phyloP scores from a whole-genome alignment of 306 rosid species.

The Hippophae rhamnoides region DNA sequence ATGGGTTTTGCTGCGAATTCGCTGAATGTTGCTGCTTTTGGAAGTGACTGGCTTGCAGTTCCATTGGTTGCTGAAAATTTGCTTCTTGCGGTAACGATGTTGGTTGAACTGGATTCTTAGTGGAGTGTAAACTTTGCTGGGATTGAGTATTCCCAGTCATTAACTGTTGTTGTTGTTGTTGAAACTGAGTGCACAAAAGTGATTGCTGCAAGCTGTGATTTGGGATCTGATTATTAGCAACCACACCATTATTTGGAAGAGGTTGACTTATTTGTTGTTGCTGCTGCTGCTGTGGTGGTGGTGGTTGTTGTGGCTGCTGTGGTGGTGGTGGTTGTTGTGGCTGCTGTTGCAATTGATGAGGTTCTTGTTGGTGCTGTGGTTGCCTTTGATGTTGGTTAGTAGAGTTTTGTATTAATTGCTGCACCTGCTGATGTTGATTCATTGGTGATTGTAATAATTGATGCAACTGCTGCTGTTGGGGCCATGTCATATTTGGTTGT shows the following conservation, averaged over 20 bases:
- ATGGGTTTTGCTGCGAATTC: constrained; percentile 51
- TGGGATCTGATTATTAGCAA: constrained; percentile 41
- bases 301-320: constrained; percentile 13
- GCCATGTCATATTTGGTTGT: constrained; percentile 59
- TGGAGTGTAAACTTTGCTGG: constrained; percentile 50
- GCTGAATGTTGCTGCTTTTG: constrained; percentile 65
- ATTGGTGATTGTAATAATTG: constrained; percentile 23
- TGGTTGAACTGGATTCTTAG: constrained; percentile 50
- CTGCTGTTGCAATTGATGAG: constrained; percentile 21
- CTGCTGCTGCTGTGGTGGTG: constrained; percentile 14
- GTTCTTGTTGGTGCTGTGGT: constrained; percentile 19
- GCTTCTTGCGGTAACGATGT: constrained; percentile 58
- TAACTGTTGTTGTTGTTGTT: constrained; percentile 65
- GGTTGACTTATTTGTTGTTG: constrained; percentile 47
- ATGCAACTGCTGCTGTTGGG: constrained; percentile 61
- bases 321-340: constrained; percentile 15
- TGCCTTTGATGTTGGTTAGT: constrained; percentile 23
- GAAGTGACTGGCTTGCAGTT: constrained; percentile 51
- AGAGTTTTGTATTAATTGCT: constrained; percentile 49
- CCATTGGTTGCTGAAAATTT: constrained; percentile 73
- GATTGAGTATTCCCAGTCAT: constrained; percentile 51
- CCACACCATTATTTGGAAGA: constrained; percentile 33
- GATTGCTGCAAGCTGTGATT: constrained; percentile 58
- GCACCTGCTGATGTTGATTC: constrained; percentile 32
- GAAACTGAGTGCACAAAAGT: constrained; percentile 57